A percentile compares a stretch with the other conserved stretches of the same genome.
phyloP scores from a whole-genome alignment of 176 grass and related monocot genomes.

The Carex littledalei region DNA sequence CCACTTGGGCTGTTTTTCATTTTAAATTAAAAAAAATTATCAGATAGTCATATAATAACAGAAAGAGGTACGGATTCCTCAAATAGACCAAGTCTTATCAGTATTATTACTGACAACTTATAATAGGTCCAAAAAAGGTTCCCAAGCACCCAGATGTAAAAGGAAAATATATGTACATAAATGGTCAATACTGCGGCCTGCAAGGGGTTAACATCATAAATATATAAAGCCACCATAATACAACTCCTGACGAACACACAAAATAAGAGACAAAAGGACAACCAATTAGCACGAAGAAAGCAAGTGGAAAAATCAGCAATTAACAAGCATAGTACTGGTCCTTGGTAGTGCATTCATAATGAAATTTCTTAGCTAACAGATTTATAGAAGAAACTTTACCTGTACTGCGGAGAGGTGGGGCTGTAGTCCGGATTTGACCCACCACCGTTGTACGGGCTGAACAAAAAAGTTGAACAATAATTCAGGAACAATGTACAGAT shows the following conservation, averaged over 20 bases:
- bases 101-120: not conserved
- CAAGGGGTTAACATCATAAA: not conserved
- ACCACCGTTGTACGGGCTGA: conserved; percentile 58
- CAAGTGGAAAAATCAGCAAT: not conserved
- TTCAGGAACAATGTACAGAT: not conserved
- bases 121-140: not conserved
- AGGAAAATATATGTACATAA: not conserved
- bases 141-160: conserved; percentile 1
- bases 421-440: conserved; percentile 76
- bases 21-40: not conserved
- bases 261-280: not conserved
- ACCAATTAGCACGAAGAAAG: not conserved
- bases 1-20: conserved; percentile 59
- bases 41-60: not conserved
- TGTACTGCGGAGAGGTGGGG: conserved; percentile 89
- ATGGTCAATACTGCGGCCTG: not conserved
- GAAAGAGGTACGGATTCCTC: not conserved
- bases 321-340: not conserved
- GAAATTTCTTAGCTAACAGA: too few relatives aligned
- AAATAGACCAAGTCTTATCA: not conserved
- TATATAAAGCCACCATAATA: not conserved
- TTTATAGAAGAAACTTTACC: conserved; percentile 25
- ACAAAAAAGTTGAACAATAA: conserved; percentile 4
- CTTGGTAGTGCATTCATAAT: not conserved
- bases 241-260: not conserved